A percentile compares a stretch with the other conserved stretches of the same genome.
Evolutionary conservation across 176 grass and related monocot species (phyloP).

Genomic region (Poa annua): DNA sequence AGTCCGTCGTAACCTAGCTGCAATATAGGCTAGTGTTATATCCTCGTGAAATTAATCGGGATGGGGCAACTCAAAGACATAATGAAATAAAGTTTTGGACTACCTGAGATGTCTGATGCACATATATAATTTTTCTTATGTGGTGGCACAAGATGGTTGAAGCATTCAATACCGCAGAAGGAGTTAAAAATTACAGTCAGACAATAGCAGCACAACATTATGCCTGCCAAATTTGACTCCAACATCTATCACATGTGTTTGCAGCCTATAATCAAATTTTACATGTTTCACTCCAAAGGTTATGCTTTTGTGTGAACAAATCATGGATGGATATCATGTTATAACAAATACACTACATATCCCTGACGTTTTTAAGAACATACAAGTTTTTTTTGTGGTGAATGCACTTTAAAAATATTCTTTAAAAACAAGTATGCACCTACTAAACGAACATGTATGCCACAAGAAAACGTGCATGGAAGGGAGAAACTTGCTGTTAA

Average conservation of each 20-base stretch:
- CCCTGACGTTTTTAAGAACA: not conserved
- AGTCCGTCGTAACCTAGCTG: not conserved
- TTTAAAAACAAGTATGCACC: not conserved
- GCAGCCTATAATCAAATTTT: not conserved
- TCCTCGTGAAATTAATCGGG: not conserved
- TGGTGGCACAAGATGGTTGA: slow-evolving; percentile 8
- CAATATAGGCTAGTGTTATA: slow-evolving; percentile 6
- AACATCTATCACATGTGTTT: not conserved
- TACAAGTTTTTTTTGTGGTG: not conserved
- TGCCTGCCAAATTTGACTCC: not conserved
- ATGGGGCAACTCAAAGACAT: slow-evolving; percentile 3
- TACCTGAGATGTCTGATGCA: slow-evolving; percentile 25
- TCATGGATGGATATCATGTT: not conserved
- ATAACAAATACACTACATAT: slow-evolving; percentile 12
- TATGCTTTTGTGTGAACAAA: slow-evolving; percentile 1
- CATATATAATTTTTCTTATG: slow-evolving; percentile 15
- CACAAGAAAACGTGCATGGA: slow-evolving; percentile 16
- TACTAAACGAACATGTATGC: not conserved
- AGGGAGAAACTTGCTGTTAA: slow-evolving; percentile 1
- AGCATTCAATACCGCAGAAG: slow-evolving; percentile 5
- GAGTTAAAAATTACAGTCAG: slow-evolving; percentile 8
- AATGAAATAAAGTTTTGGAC: slow-evolving; percentile 7
- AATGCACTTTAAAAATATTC: not conserved
- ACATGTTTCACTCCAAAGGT: not conserved
- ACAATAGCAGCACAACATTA: slow-evolving; percentile 18